Base-by-base conservation (phyloP, 306 rosid genomes). In the Astragalus glycyphyllos region DNA sequence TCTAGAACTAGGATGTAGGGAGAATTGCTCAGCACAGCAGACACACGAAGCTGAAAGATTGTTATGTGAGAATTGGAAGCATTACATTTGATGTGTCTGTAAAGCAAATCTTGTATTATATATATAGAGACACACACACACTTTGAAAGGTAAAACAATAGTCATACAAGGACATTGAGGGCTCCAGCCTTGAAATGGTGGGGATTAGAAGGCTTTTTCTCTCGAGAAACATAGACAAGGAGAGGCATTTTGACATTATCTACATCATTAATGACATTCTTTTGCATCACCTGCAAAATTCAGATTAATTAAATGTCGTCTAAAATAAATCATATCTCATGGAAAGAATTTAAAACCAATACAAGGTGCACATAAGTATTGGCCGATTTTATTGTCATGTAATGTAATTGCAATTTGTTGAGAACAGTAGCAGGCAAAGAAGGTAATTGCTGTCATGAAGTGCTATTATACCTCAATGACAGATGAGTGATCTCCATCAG, bases 171-270 rank as follows among this genome's bases (percentile, higher is more conserved):
- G 63, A 66, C 85, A 71, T 91, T 91, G 47, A 85, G 85, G 1
- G 96, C 90, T 69, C 93, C 96, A 13, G 91, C 97, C 73, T 89
- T 91, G 88, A 85, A 89, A 84, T 81, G 80, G 66, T 87, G 93
- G 8, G 80, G 80, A 56, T 65, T 82, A 59, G 79, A 50, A 6
- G 76, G 75, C 56, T 51, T 82, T 72, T 81, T 89, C 78, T 87
- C 97, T 6, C 93, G 79, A 26, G 86, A 77, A 42, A 89, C 90
- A 20, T 85, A 91, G 14, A 85, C 87, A 58, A 92, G 83, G 26
- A 16, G 69, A 59, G 98, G 94, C 74, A 88, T 49, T 69, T 82
- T 65, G 6, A 31, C 55, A 40, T 66, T 10, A 11, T 65, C 79
- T 53, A 8, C 77, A 46, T 46, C 78, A 51, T 65, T 49, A 7